phyloP scores from a whole-genome alignment of 768 basidiomycete species.

The Auricularia heimuer region DNA sequence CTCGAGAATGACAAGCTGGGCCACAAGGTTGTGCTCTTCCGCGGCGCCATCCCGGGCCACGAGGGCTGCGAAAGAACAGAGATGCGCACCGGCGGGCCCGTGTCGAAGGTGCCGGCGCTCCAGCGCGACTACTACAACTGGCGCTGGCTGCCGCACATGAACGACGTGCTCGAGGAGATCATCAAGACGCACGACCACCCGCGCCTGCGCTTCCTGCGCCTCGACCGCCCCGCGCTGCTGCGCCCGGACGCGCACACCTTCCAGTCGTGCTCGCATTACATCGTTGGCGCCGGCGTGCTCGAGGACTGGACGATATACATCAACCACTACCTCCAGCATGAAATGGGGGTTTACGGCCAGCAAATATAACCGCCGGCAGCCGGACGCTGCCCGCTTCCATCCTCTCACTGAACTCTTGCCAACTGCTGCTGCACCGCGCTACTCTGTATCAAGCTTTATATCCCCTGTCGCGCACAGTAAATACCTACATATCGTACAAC shows the following conservation, averaged over 20 bases:
- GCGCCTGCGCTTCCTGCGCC: conserved; percentile 47
- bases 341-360: not conserved
- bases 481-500: too few relatives aligned
- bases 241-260: conserved; percentile 49
- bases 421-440: not conserved
- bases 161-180: conserved; percentile 40
- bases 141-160: conserved; percentile 49
- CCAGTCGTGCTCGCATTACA: conserved; percentile 38
- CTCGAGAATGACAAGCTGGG: not conserved
- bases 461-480: too few relatives aligned
- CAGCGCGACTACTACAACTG: conserved; percentile 53
- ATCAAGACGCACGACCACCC: conserved; percentile 37
- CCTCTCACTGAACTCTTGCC: not conserved
- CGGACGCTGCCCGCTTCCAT: not conserved
- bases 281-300: conserved; percentile 36
- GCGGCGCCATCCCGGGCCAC: conserved; percentile 57
- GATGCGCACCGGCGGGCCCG: conserved; percentile 27
- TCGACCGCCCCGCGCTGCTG: conserved; percentile 51
- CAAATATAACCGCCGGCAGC: not conserved
- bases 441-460: too few relatives aligned
- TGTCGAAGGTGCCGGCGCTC: conserved; percentile 30
- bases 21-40: conserved; percentile 37
- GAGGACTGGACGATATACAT: conserved; percentile 46
- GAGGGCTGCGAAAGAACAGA: conserved; percentile 46
- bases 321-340: conserved; percentile 34